Base-by-base conservation (phyloP, 805 yeast species). In the Wickerhamiella australiensis region DNA sequence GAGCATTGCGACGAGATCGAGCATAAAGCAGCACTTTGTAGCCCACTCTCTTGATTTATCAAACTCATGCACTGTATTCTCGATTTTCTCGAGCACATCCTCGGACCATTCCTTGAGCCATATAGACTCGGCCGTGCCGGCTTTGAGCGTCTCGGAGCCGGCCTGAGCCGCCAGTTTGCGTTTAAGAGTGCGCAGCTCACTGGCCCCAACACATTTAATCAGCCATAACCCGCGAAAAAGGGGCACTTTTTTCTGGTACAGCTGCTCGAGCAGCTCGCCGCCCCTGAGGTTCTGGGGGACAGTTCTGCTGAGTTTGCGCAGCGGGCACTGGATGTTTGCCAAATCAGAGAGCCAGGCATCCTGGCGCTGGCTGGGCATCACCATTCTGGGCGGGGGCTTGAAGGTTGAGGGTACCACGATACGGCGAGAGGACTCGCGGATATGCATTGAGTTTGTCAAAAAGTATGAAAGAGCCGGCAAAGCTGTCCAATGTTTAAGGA, bases 31-130 rank as follows among this genome's bases (percentile, higher is more conserved):
- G 42, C 85, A 69, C 48, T 74, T 75, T 6, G 57, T 57, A 58
- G 71, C 73, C 79, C 77, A 76, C 1, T 55, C 60, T 15, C 35
- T 17, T 31, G 20, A 22, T 37, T 62, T 67, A 56, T 67, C 44
- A n/a, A 41, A 67, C 13, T 72, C 76, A 40, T 70, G 67, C 21
- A 79, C 68, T 22, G 74, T 68, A 54, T 71, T 71, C 53, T 74
- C 78, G 11, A 80, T 57, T 56, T 71, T 82, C 50, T 76, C 79
- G 2, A 79, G 71, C 13, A 88, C 79, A 55, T 84, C 94, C 38
- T 79, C 83, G 0, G 96, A 84, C 97, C 97, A 90, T 61, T 86
- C 95, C 51, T 76, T 77, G 17, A 81, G 69, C 86, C 96, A 82
- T 44, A 73, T 76, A 21, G 66, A 62, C 52, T 79, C 82, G n/a